A percentile compares a stretch with the other conserved stretches of the same genome.
Evolutionary conservation across 2,329 filamentous ascomycete genomes (phyloP).

Genomic region (Phyllosticta paracitricarpa): DNA sequence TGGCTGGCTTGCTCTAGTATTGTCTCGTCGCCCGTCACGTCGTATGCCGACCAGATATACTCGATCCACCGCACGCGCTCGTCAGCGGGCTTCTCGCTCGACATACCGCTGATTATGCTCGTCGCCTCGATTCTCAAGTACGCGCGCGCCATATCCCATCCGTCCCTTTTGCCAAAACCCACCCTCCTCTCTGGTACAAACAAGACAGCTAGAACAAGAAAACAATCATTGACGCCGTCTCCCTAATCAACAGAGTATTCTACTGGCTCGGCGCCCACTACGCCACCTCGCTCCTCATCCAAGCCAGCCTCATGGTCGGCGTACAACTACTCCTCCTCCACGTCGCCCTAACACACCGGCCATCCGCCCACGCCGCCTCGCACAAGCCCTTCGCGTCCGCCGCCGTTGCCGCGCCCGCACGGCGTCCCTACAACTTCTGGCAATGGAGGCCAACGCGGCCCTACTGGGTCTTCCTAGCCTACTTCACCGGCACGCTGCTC

Average conservation of each 20-base stretch:
- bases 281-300: slow-evolving; percentile 47
- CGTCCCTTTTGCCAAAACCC: background rate
- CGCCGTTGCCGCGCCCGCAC: slow-evolving; percentile 28
- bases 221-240: background rate
- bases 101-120: slow-evolving; percentile 59
- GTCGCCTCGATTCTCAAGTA: slow-evolving; percentile 54
- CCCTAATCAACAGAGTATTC: slow-evolving; percentile 39
- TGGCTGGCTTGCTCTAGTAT: slow-evolving; percentile 32
- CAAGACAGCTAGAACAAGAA: background rate
- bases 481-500: slow-evolving; percentile 52
- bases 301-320: slow-evolving; percentile 50
- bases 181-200: background rate
- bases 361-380: slow-evolving; percentile 25
- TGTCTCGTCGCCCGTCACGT: slow-evolving; percentile 52
- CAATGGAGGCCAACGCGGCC: slow-evolving; percentile 66
- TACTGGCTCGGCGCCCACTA: slow-evolving; percentile 57
- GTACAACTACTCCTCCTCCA: slow-evolving; percentile 51
- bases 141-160: background rate
- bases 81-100: slow-evolving; percentile 55
- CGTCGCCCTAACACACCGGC: slow-evolving; percentile 50
- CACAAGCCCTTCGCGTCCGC: slow-evolving; percentile 50
- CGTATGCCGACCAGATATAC: slow-evolving; percentile 57
- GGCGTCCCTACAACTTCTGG: slow-evolving; percentile 70
- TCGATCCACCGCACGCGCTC: slow-evolving; percentile 50
- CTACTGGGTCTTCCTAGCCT: slow-evolving; percentile 71